These are phyloP conservation scores for Pythium grandisporangium DNA, from an alignment of 352 stramenopile genomes.

Conservation along the genomic window DNA sequence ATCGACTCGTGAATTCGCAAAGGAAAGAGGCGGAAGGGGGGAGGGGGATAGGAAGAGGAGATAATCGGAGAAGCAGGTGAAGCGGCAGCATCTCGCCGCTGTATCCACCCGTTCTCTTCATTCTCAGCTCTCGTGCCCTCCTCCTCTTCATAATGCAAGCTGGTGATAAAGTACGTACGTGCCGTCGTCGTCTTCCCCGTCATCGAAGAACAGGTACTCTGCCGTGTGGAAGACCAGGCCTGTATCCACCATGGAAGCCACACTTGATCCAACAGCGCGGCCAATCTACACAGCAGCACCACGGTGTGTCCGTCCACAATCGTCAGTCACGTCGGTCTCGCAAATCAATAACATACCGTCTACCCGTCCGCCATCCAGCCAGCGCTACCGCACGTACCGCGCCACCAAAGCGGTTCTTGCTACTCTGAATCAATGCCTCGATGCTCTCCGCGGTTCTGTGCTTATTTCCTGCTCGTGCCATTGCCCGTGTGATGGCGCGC, in stretches of 20 bases:
- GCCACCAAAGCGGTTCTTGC: slow-evolving; percentile 55
- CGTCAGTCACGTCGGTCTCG: neutral
- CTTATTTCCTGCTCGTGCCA: slow-evolving; percentile 42
- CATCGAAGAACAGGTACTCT: slow-evolving; percentile 66
- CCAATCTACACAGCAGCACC: slow-evolving; percentile 21
- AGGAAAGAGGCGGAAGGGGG: no score
- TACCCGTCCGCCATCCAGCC: no score
- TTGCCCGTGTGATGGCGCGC: slow-evolving; percentile 46
- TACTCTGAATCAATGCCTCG: slow-evolving; percentile 52
- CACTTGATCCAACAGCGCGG: slow-evolving; percentile 28
- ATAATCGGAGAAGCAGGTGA: no score
- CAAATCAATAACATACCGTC: no score
- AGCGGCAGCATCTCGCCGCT: no score
- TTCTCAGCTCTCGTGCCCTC: no score
- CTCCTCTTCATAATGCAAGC: no score
- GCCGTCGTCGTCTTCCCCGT: slow-evolving; percentile 72
- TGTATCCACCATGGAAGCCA: slow-evolving; percentile 43
- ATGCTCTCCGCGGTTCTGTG: slow-evolving; percentile 34
- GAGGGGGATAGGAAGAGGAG: no score
- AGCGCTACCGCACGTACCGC: slow-evolving; percentile 36
- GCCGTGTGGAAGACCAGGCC: slow-evolving; percentile 44
- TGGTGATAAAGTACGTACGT: slow-evolving; percentile 44
- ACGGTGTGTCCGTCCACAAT: neutral
- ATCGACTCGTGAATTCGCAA: no score
- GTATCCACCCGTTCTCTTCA: no score